A percentile compares a stretch with the other conserved stretches of the same genome.
phyloP scores from a whole-genome alignment of 2,329 filamentous ascomycete species.

The Apiospora malaysiana region DNA sequence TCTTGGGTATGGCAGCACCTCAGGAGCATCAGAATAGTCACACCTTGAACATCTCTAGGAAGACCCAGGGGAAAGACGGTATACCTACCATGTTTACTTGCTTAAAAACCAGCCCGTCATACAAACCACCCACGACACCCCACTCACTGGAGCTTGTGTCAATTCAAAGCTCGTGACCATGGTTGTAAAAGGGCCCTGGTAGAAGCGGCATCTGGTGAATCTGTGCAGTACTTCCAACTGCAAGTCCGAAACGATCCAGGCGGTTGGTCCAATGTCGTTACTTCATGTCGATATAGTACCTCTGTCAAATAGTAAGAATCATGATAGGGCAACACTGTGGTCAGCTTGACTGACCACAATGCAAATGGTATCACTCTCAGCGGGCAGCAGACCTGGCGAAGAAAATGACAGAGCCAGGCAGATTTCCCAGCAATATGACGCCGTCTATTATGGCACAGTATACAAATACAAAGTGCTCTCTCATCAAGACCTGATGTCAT shows the following conservation, averaged over 20 bases:
- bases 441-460: slow-evolving; percentile 27
- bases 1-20: not conserved
- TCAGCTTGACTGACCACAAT: not conserved
- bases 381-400: not conserved
- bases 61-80: not conserved
- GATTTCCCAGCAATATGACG: slow-evolving; percentile 19
- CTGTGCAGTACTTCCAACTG: too few species aligned
- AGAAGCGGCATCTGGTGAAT: not conserved
- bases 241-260: not conserved
- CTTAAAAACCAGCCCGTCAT: not conserved
- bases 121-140: not conserved
- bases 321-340: not conserved
- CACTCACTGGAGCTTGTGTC: not conserved
- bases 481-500: slow-evolving; percentile 8
- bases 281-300: not conserved
- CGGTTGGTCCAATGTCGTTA: not conserved
- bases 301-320: not conserved
- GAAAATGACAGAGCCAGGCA: not conserved
- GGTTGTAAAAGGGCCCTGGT: not conserved
- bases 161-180: not conserved
- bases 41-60: not conserved
- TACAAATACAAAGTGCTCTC: slow-evolving; percentile 23
- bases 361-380: not conserved
- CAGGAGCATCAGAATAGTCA: not conserved
- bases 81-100: not conserved